Evolutionary conservation across 805 yeast genomes (phyloP).

Genomic region (Saccharomycopsis malanga): DNA sequence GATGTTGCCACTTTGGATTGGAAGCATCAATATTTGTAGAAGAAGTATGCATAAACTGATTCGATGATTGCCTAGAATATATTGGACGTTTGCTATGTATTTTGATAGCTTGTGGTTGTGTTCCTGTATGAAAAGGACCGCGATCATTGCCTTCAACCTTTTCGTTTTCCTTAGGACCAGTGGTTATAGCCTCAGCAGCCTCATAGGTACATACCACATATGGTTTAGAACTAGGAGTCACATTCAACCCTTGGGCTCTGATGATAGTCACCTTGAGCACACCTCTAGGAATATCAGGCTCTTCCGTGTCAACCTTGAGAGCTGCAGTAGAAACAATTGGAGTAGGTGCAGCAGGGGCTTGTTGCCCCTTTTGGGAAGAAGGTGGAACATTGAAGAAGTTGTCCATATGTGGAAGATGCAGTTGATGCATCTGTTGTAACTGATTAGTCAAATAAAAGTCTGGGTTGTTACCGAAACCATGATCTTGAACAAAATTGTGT

Average conservation of each 20-base stretch:
- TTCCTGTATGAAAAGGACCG: neutral
- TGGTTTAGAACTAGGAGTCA: constrained; percentile 57
- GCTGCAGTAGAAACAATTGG: constrained; percentile 6
- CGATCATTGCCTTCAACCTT: neutral
- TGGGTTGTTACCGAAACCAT: constrained; percentile 16
- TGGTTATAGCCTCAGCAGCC: constrained; percentile 82
- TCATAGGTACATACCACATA: constrained; percentile 90
- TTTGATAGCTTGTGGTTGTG: constrained; percentile 22
- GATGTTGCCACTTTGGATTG: constrained; percentile 87
- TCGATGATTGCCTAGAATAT: constrained; percentile 39
- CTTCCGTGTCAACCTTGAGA: constrained; percentile 20
- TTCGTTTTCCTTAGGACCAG: constrained; percentile 54
- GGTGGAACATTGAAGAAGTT: constrained; percentile 13
- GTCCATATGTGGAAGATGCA: constrained; percentile 10
- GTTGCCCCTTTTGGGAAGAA: neutral
- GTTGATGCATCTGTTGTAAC: constrained; percentile 7
- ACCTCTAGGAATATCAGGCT: constrained; percentile 40
- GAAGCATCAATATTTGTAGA: constrained; percentile 31
- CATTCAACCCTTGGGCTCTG: constrained; percentile 68
- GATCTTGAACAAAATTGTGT: constrained; percentile 1
- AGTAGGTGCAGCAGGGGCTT: neutral
- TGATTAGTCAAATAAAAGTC: neutral
- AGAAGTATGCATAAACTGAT: constrained; percentile 27
- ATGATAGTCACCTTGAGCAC: constrained; percentile 72
- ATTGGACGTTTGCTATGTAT: constrained; percentile 32